These are phyloP conservation scores for Vaccinium corymbosum DNA, from an alignment of 148 eudicot species.

Conservation along the genomic window DNA sequence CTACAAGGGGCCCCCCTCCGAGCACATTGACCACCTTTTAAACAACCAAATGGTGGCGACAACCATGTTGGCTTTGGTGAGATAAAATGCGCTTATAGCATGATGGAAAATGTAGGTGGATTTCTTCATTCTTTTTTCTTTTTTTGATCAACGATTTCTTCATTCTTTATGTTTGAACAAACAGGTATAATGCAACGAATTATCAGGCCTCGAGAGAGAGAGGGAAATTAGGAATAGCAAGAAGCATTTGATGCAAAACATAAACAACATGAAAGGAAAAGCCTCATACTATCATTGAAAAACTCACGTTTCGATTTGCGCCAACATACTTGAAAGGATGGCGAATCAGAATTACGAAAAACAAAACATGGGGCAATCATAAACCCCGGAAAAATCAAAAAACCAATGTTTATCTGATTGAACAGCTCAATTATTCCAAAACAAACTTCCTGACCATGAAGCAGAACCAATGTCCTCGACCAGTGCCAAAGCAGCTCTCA, in stretches of 20 bases:
- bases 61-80: neutral
- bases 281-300: neutral
- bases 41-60: neutral
- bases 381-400: neutral
- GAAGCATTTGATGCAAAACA: constrained; percentile 20
- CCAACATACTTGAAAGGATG: neutral
- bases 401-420: neutral
- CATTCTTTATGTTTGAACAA: neutral
- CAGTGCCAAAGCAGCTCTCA: constrained; percentile 12
- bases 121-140: neutral
- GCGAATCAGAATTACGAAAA: neutral
- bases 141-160: too few species aligned
- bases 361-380: constrained; percentile 6
- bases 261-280: neutral
- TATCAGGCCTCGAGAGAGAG: neutral
- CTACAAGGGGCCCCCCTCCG: too few species aligned
- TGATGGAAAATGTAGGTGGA: neutral
- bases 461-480: constrained; percentile 4
- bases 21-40: neutral
- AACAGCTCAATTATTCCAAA: constrained; percentile 16
- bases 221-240: neutral
- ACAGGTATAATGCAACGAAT: too few species aligned
- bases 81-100: neutral
- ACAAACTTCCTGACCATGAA: neutral
- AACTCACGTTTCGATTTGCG: neutral